phyloP scores from a whole-genome alignment of 345 rosid genomes.

The Melastoma malabathricum region DNA sequence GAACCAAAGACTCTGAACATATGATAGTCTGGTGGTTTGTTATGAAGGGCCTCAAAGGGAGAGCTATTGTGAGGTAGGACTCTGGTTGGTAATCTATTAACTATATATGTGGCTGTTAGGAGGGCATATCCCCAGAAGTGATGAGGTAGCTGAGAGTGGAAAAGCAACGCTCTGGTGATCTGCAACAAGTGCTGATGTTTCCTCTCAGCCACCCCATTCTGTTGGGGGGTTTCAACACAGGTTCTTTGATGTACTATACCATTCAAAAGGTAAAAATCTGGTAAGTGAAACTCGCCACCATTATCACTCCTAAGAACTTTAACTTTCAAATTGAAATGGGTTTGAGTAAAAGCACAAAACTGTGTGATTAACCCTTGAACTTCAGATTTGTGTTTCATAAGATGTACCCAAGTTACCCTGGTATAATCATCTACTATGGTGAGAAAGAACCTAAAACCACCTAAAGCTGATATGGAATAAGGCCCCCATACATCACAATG shows the following conservation, averaged over 20 bases:
- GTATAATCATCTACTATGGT: not conserved
- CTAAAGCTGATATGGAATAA: not conserved
- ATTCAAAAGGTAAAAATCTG: too few species aligned
- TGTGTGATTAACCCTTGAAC: not conserved
- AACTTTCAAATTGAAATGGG: not conserved
- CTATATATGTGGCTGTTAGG: too few species aligned
- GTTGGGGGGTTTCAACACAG: too few species aligned
- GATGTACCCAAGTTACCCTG: not conserved
- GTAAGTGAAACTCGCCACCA: too few species aligned
- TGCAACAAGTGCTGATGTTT: not conserved
- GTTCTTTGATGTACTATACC: too few species aligned
- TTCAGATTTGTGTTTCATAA: not conserved
- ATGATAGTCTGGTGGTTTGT: not conserved
- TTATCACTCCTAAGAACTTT: too few species aligned
- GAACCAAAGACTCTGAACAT: not conserved
- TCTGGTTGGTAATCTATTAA: too few species aligned
- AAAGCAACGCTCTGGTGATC: too few species aligned
- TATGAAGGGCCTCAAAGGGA: not conserved
- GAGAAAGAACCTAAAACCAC: not conserved
- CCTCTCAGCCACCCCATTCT: not conserved
- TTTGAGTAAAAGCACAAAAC: not conserved
- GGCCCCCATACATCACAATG: slow-evolving; percentile 6
- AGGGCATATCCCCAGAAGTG: too few species aligned
- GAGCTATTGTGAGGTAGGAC: not conserved
- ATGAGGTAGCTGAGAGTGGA: too few species aligned